phyloP scores from a whole-genome alignment of 192 early-diverging fungal species.

The Mortierella antarctica region DNA sequence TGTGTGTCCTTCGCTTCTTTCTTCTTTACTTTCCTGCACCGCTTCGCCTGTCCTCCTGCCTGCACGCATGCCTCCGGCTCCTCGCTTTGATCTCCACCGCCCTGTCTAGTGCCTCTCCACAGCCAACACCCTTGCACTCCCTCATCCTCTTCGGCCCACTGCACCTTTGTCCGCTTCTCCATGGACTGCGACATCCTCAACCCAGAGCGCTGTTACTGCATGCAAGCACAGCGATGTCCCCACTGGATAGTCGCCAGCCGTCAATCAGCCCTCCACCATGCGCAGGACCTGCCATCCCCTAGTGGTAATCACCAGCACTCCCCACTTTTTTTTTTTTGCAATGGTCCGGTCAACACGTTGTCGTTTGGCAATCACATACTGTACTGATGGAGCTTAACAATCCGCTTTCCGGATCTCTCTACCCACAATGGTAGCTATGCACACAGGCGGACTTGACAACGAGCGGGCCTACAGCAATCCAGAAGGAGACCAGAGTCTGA shows the following conservation, averaged over 20 bases:
- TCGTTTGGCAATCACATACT: not conserved
- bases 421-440: not conserved
- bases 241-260: slow-evolving; percentile 29
- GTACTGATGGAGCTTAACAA: no score
- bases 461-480: not conserved
- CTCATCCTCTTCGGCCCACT: no score
- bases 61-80: no score
- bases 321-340: not conserved
- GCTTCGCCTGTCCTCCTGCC: no score
- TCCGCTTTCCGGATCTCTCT: not conserved
- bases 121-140: no score
- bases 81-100: no score
- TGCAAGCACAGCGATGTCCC: slow-evolving; percentile 26
- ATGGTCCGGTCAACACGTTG: no score
- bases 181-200: not conserved
- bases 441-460: no score
- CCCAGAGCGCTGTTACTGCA: slow-evolving; percentile 39
- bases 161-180: no score
- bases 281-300: not conserved
- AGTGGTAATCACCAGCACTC: slow-evolving; percentile 5
- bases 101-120: no score
- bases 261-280: not conserved
- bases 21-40: no score
- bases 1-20: no score
- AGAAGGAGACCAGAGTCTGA: slow-evolving; percentile 17